Percentiles rank a stretch among this genome's conserved stretches.
Evolutionary conservation across 2,329 filamentous ascomycete genomes (phyloP).

Genomic region (Magnaporthales sp.): DNA sequence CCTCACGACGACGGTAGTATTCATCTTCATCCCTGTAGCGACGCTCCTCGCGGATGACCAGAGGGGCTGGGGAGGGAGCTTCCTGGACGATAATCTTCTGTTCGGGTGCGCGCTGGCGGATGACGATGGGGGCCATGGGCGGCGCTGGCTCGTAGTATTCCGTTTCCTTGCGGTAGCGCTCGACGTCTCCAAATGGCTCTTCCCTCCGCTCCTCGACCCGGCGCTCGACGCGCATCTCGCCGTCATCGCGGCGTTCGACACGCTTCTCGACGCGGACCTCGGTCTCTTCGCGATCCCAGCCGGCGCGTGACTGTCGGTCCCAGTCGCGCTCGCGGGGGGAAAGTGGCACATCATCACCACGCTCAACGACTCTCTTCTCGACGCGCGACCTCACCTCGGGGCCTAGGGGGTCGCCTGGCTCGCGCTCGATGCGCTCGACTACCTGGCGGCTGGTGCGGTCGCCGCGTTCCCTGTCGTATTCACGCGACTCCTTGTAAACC

Average conservation of each 20-base stretch:
- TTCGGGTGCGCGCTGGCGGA: constrained; percentile 45
- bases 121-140: constrained; percentile 39
- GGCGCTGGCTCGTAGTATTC: constrained; percentile 50
- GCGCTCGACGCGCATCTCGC: constrained; percentile 46
- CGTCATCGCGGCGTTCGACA: constrained; percentile 32
- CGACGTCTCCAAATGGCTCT: constrained; percentile 38
- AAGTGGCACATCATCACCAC: constrained; percentile 21
- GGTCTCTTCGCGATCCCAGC: constrained; percentile 25
- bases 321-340: constrained; percentile 20
- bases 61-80: constrained; percentile 41
- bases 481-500: constrained; percentile 11
- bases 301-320: constrained; percentile 22
- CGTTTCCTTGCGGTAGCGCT: constrained; percentile 52
- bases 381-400: constrained; percentile 13
- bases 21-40: constrained; percentile 39
- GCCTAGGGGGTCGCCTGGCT: constrained; percentile 10
- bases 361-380: constrained; percentile 21
- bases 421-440: constrained; percentile 17
- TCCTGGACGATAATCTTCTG: constrained; percentile 55
- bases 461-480: constrained; percentile 12
- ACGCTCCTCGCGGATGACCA: constrained; percentile 28
- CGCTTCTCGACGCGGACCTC: constrained; percentile 34
- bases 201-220: constrained; percentile 41
- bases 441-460: constrained; percentile 14
- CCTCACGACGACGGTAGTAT: constrained; percentile 39